A percentile compares a stretch with the other conserved stretches of the same genome.
These are phyloP conservation scores for Mrakiaceae sp. DNA, from an alignment of 1,284 basidiomycete species.

Conservation along the genomic window DNA sequence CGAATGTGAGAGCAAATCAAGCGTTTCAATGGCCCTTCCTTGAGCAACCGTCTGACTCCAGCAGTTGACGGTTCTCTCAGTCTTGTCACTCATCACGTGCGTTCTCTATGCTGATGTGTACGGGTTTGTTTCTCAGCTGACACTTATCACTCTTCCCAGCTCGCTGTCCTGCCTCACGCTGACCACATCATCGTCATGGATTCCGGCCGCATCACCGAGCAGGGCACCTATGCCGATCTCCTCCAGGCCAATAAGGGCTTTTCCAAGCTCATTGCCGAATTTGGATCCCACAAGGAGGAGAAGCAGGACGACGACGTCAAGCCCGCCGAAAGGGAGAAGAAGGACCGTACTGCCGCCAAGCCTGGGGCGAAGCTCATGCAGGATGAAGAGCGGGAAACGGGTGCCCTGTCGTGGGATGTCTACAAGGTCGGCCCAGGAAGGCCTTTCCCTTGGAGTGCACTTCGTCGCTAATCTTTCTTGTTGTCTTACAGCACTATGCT, in stretches of 20 bases:
- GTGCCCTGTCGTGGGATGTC: conserved; percentile 22
- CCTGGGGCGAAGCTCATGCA: conserved; percentile 18
- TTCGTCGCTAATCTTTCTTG: neutral
- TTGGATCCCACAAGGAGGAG: conserved; percentile 21
- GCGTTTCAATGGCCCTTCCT: too few species aligned
- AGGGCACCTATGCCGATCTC: conserved; percentile 19
- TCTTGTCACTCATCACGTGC: neutral
- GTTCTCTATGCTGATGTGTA: too few species aligned
- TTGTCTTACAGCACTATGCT: neutral
- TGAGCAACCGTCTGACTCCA: too few species aligned
- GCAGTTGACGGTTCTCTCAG: too few species aligned
- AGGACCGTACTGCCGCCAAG: conserved; percentile 19
- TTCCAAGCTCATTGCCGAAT: conserved; percentile 21
- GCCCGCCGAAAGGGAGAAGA: conserved; percentile 18
- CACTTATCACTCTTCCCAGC: conserved; percentile 1
- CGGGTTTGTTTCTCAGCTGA: too few species aligned
- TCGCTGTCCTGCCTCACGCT: conserved; percentile 12
- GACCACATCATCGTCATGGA: conserved; percentile 19
- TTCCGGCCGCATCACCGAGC: conserved; percentile 20
- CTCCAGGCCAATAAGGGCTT: conserved; percentile 15
- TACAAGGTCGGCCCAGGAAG: conserved; percentile 16
- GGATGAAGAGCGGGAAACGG: conserved; percentile 27
- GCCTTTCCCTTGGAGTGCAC: too few species aligned
- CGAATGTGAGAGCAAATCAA: neutral
- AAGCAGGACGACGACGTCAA: conserved; percentile 20